Base-by-base conservation (phyloP, 2,329 filamentous ascomycete genomes). In the Cordyceps fumosorosea region DNA sequence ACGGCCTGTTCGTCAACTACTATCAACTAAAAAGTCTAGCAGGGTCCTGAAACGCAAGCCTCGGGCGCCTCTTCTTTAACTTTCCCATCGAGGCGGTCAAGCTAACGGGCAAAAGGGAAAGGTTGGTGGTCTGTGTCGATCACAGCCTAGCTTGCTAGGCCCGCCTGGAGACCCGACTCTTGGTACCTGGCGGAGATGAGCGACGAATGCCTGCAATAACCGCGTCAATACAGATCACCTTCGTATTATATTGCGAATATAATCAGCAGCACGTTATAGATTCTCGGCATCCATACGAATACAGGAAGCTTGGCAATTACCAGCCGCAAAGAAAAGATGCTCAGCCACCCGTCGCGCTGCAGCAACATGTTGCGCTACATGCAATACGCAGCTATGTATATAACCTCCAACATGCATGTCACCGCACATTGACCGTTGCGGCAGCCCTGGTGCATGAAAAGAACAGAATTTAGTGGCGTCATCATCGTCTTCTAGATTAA, bases 21-120 rank as follows among this genome's bases (percentile, higher is more conserved):
- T 29, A 29, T 29, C 29, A 7, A 29, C 29, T 29, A 29, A 29
- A 29, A 29, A 14, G 34, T 37, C 34, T 62, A 56, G 53, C 45
- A 62, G 45, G 52, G 53, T 22, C 54, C 29, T 62, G 60, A 62
- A 62, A 62, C 60, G 52, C 53, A 40, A 48, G 42, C 52, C 52
- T 40, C 16, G 24, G 26, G 40, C 51, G 40, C 37, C 44, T 37
- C 32, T 53, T 55, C 14, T 44, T 44, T 29, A 7, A 29, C 20
- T 42, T n/a, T 56, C 51, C 24, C 37, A 45, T 56, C 37, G 55
- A 56, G 26, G 26, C 44, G 44, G 55, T 57, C 55, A 10, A 40
- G 4, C 52, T 37, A 56, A 47, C 42, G 26, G 12, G 6, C 14
- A 55, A 55, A 44, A 26, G 37, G 37, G 26, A 34, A 32, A 56